Conservation (phyloP, 1,139 yeast species). For the Debaryomyces sp. region DNA sequence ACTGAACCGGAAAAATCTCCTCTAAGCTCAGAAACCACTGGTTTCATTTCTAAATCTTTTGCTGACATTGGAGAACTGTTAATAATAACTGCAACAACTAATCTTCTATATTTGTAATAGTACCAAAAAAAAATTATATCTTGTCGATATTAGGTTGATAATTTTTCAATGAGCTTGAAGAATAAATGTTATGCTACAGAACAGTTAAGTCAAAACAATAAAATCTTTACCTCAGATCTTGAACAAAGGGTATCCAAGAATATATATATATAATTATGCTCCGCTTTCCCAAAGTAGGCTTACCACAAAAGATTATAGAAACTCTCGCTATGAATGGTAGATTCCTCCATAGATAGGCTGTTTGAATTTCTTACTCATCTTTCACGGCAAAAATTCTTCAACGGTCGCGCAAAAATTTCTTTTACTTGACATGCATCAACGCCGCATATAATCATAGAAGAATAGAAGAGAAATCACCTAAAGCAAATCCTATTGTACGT, state of each 20-base stretch:
- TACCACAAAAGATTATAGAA: neutral
- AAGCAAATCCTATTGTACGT: neutral
- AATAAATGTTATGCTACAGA: neutral
- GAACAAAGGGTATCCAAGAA: neutral
- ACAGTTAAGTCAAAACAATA: neutral
- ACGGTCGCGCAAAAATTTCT: conserved; percentile 6
- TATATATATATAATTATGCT: neutral
- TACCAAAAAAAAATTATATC: neutral
- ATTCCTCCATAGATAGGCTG: neutral
- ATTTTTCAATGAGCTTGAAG: neutral
- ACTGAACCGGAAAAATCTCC: conserved; percentile 12
- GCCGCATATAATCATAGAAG: neutral
- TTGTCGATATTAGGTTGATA: neutral
- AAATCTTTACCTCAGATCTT: neutral
- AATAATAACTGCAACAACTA: neutral
- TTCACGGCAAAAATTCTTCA: conserved; percentile 3
- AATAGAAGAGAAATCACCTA: neutral
- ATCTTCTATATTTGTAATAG: neutral
- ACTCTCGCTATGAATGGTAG: conserved; percentile 1
- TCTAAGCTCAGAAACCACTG: conserved; percentile 23
- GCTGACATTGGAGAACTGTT: neutral
- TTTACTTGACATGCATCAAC: neutral
- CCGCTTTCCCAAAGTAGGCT: neutral
- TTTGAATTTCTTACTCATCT: neutral
- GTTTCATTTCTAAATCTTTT: conserved; percentile 16